Evolutionary conservation across 2,329 filamentous ascomycete genomes (phyloP).

Genomic region (Albifimbria verrucaria): DNA sequence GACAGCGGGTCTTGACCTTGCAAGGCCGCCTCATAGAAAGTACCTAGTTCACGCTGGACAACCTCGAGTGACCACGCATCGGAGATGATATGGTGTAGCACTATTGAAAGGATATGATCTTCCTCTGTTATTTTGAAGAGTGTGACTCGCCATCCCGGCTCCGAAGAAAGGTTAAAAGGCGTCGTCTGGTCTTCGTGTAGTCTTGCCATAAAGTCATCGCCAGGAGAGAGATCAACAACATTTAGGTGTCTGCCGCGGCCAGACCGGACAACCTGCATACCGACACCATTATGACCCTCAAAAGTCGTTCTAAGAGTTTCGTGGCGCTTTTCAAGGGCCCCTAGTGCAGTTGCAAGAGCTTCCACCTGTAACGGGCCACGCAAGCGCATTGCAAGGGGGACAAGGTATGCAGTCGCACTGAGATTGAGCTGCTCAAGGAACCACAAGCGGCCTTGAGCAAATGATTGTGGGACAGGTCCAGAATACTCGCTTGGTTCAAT

Average conservation of each 20-base stretch:
- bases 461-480: constrained; percentile 8
- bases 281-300: constrained; percentile 1
- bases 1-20: constrained; percentile 6
- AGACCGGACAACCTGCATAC: constrained; percentile 4
- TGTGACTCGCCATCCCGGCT: constrained; percentile 10
- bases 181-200: constrained; percentile 2
- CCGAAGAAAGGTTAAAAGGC: constrained; percentile 6
- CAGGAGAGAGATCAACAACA: not conserved
- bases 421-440: constrained; percentile 11
- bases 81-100: constrained; percentile 13
- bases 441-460: constrained; percentile 11
- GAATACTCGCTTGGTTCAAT: not conserved
- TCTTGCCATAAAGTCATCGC: not conserved
- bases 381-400: constrained; percentile 7
- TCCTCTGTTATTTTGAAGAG: constrained; percentile 2
- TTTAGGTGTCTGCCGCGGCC: not conserved
- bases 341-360: constrained; percentile 5
- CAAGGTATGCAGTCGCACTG: constrained; percentile 2
- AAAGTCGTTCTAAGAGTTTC: constrained; percentile 12
- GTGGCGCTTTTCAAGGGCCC: constrained; percentile 10
- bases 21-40: constrained; percentile 1
- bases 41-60: constrained; percentile 7
- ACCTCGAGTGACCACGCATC: constrained; percentile 15
- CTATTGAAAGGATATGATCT: constrained; percentile 10
- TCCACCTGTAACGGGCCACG: constrained; percentile 3